These are phyloP conservation scores for Pseudogymnoascus sp. DNA, from an alignment of 2,329 filamentous ascomycete species.

Conservation along the genomic window DNA sequence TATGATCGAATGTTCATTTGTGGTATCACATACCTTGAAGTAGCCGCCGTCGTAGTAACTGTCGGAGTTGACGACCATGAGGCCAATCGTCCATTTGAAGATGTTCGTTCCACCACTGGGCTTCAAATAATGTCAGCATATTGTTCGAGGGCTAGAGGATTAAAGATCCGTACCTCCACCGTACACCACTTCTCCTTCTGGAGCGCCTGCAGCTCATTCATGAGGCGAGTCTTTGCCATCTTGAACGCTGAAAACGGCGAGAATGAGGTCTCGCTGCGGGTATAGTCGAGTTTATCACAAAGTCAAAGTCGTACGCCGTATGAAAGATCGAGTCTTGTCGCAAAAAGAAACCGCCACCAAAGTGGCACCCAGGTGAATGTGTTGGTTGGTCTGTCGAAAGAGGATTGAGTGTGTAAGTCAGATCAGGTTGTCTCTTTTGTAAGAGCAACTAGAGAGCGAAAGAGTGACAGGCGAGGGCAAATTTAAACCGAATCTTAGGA, in stretches of 20 bases:
- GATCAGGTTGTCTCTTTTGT: background rate
- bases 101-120: constrained; percentile 76
- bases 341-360: background rate
- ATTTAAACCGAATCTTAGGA: background rate
- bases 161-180: constrained; percentile 58
- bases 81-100: constrained; percentile 76
- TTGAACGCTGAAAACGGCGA: constrained; percentile 25
- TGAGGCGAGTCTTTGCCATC: constrained; percentile 70
- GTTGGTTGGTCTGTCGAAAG: background rate
- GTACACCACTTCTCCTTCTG: constrained; percentile 90
- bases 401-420: background rate
- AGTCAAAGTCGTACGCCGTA: background rate
- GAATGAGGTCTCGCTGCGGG: constrained; percentile 12
- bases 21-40: constrained; percentile 53
- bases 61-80: constrained; percentile 89
- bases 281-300: background rate
- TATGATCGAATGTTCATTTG: background rate
- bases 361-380: constrained; percentile 2
- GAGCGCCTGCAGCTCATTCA: constrained; percentile 79
- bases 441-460: background rate
- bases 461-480: background rate
- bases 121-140: constrained; percentile 18
- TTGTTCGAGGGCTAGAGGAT: constrained; percentile 6
- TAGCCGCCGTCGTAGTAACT: constrained; percentile 90
- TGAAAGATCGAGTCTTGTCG: background rate